Conservation (phyloP, 495 filamentous ascomycete species). For the Pseudevernia furfuracea region DNA sequence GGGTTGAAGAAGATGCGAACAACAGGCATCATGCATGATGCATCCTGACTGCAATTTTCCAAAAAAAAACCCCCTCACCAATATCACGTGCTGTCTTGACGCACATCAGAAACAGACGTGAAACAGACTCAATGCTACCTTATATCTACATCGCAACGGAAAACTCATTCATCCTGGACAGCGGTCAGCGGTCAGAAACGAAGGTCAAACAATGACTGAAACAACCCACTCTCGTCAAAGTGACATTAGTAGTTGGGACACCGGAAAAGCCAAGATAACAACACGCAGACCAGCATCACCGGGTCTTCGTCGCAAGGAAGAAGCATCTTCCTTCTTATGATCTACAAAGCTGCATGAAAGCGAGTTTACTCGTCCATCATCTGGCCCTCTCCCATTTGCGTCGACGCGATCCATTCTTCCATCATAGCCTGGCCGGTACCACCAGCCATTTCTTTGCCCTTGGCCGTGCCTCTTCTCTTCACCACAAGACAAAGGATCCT, state of each 20-base stretch:
- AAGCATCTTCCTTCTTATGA: not conserved
- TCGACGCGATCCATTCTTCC: slow-evolving; percentile 85
- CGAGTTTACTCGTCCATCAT: slow-evolving; percentile 15
- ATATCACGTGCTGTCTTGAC: not conserved
- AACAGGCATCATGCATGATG: not conserved
- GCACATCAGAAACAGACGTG: not conserved
- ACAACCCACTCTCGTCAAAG: not conserved
- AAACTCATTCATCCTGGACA: not conserved
- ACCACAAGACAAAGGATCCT: slow-evolving; percentile 86
- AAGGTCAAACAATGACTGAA: not conserved
- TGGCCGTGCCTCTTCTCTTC: slow-evolving; percentile 54
- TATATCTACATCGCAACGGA: not conserved
- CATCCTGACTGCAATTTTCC: not conserved
- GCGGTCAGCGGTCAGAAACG: not conserved
- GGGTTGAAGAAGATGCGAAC: not conserved
- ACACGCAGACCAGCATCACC: not conserved
- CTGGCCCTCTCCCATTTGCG: slow-evolving; percentile 38
- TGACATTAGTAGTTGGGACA: not conserved
- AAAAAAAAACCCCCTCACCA: not conserved
- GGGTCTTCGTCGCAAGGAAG: not conserved
- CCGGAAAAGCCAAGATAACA: not conserved
- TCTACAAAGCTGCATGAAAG: not conserved
- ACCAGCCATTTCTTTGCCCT: slow-evolving; percentile 29
- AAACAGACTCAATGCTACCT: not conserved
- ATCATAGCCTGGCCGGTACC: slow-evolving; percentile 65